A percentile compares a stretch with the other conserved stretches of the same genome.
Evolutionary conservation across 2,329 filamentous ascomycete genomes (phyloP).

Genomic region (Stemphylium beticola): DNA sequence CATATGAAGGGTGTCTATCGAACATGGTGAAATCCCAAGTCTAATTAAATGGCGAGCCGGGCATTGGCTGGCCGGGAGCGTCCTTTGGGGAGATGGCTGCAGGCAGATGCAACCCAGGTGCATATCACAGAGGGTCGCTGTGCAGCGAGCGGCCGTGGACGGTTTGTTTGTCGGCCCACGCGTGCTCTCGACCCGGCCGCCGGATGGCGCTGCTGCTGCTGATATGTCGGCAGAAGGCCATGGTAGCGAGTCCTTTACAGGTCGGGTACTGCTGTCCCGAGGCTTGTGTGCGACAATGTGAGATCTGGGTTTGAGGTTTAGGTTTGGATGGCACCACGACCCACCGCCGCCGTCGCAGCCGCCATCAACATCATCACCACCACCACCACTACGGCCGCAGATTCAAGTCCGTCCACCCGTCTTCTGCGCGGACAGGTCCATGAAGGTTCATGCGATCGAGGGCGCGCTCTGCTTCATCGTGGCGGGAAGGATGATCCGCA

Average conservation of each 20-base stretch:
- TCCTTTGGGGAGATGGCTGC: constrained; percentile 10
- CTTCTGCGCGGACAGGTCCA: background rate
- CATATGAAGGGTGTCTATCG: constrained; percentile 24
- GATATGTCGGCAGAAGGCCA: constrained; percentile 22
- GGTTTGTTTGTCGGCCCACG: constrained; percentile 21
- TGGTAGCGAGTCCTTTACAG: constrained; percentile 3
- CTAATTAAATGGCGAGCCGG: constrained; percentile 18
- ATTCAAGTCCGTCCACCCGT: background rate
- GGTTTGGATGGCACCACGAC: constrained; percentile 8
- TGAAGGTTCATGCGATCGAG: constrained; percentile 9
- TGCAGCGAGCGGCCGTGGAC: constrained; percentile 9
- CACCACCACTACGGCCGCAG: background rate
- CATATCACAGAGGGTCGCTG: constrained; percentile 10
- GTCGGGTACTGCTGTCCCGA: constrained; percentile 16
- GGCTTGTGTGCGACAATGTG: constrained; percentile 1
- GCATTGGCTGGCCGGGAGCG: constrained; percentile 13
- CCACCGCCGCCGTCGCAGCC: background rate
- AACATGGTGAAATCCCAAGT: constrained; percentile 20
- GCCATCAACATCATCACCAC: background rate
- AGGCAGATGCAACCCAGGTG: constrained; percentile 16
- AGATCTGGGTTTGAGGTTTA: constrained; percentile 4
- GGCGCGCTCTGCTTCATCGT: constrained; percentile 3
- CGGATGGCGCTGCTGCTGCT: constrained; percentile 11
- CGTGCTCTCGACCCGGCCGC: constrained; percentile 22
- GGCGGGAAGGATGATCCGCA: constrained; percentile 28